Evolutionary conservation across 2,329 filamentous ascomycete species (phyloP).

Genomic region (Colletotrichum aenigma): DNA sequence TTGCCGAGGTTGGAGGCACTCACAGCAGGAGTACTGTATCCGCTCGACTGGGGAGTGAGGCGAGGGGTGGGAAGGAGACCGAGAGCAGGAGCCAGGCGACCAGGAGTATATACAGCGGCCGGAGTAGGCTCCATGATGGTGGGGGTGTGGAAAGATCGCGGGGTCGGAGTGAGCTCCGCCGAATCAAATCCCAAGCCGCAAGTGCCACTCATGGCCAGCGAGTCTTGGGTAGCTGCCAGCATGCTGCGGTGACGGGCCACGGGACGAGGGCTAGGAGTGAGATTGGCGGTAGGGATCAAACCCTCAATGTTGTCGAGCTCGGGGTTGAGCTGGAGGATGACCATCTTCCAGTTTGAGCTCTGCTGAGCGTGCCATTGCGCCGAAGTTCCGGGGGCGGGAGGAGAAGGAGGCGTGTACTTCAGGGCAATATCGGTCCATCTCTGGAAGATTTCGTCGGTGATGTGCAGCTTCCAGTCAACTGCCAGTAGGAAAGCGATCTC

Average conservation of each 20-base stretch:
- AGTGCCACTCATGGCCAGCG: constrained; percentile 18
- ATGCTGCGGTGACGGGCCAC: constrained; percentile 45
- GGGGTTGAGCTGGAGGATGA: constrained; percentile 61
- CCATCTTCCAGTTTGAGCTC: constrained; percentile 60
- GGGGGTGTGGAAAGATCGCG: constrained; percentile 45
- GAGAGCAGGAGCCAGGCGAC: constrained; percentile 55
- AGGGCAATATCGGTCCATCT: constrained; percentile 93
- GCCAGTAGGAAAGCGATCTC: constrained; percentile 90
- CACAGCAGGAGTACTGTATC: constrained; percentile 65
- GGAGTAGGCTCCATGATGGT: constrained; percentile 55
- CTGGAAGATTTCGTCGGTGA: constrained; percentile 86
- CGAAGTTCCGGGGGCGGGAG: constrained; percentile 55
- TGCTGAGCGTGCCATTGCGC: constrained; percentile 49
- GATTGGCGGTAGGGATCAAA: constrained; percentile 42
- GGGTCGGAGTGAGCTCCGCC: constrained; percentile 43
- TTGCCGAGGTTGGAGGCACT: constrained; percentile 56
- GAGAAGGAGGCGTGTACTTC: constrained; percentile 74
- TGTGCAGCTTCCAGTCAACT: constrained; percentile 94
- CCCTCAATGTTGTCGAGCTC: constrained; percentile 63
- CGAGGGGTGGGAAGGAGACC: constrained; percentile 64
- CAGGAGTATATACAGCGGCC: constrained; percentile 45
- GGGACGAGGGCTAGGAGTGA: constrained; percentile 36
- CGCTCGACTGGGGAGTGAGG: constrained; percentile 59
- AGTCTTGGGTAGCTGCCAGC: constrained; percentile 46
- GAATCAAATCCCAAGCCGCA: constrained; percentile 38